Evolutionary conservation across 1,284 basidiomycete species (phyloP).

Genomic region (Schizophyllum amplum): DNA sequence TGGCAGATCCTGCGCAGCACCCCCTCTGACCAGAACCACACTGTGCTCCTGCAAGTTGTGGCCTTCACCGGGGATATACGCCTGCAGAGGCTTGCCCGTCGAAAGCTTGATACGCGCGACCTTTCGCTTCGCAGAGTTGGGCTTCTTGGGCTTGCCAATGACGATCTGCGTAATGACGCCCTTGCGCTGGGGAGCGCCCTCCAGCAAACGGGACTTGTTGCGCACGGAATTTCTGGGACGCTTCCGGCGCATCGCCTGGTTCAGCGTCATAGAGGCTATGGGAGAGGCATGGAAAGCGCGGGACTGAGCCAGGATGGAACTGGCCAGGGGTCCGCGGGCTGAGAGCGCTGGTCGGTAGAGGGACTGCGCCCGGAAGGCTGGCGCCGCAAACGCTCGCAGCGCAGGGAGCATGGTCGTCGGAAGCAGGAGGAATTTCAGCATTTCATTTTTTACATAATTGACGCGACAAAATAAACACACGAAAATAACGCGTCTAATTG

Average conservation of each 20-base stretch:
- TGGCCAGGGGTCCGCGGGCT: constrained; percentile 5
- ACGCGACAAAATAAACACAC: constrained; percentile 17
- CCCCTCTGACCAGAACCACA: constrained; percentile 91
- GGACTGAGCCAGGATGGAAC: constrained; percentile 18
- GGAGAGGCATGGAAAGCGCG: constrained; percentile 64
- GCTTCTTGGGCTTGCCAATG: constrained; percentile 91
- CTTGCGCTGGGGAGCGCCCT: constrained; percentile 78
- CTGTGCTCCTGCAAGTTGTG: constrained; percentile 98
- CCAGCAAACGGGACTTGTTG: constrained; percentile 72
- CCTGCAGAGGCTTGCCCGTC: constrained; percentile 85
- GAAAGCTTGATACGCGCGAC: constrained; percentile 91
- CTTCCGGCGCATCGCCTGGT: constrained; percentile 70
- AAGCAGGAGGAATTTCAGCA: constrained; percentile 16
- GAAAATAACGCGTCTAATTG: constrained; percentile 29
- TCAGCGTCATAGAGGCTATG: constrained; percentile 59
- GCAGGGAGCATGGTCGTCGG: constrained; percentile 34
- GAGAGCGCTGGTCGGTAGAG: neutral
- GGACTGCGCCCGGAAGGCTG: neutral
- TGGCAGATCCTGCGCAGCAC: constrained; percentile 94
- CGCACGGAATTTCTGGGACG: constrained; percentile 41
- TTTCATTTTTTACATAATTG: neutral
- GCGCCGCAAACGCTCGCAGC: constrained; percentile 17
- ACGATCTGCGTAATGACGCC: constrained; percentile 84
- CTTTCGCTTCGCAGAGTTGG: constrained; percentile 98
- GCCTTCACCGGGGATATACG: constrained; percentile 96